phyloP scores from a whole-genome alignment of 495 filamentous ascomycete genomes.

The Lentithecium fluviatile region DNA sequence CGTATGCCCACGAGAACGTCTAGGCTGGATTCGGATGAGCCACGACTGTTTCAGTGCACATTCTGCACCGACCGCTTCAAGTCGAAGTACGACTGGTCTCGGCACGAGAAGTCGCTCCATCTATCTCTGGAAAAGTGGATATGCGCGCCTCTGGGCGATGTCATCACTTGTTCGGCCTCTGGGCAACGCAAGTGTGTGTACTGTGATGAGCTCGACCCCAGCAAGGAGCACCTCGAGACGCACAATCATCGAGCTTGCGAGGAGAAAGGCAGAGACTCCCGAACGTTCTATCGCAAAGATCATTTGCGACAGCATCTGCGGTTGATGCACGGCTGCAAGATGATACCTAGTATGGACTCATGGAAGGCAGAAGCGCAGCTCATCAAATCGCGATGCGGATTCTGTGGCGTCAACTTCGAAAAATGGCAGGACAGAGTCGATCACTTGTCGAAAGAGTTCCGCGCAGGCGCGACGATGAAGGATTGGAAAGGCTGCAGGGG shows the following conservation, averaged over 20 bases:
- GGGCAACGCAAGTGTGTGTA: constrained; percentile 62
- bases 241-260: constrained; percentile 73
- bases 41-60: constrained; percentile 70
- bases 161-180: constrained; percentile 46
- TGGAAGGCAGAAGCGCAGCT: constrained; percentile 55
- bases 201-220: constrained; percentile 60
- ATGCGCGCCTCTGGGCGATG: constrained; percentile 68
- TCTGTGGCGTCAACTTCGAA: constrained; percentile 43
- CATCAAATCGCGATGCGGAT: constrained; percentile 45
- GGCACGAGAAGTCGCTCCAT: constrained; percentile 81
- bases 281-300: constrained; percentile 82
- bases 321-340: constrained; percentile 69
- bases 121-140: constrained; percentile 76
- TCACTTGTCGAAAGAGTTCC: constrained; percentile 46
- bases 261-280: constrained; percentile 60
- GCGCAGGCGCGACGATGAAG: constrained; percentile 43
- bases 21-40: constrained; percentile 35
- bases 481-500: constrained; percentile 48
- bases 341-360: constrained; percentile 61
- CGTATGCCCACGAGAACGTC: constrained; percentile 51
- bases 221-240: constrained; percentile 60
- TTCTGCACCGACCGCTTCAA: constrained; percentile 80
- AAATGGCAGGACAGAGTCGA: constrained; percentile 44
- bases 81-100: constrained; percentile 81
- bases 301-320: constrained; percentile 79